Evolutionary conservation across 2,329 filamentous ascomycete genomes (phyloP).

Genomic region (Penicillium palitans): DNA sequence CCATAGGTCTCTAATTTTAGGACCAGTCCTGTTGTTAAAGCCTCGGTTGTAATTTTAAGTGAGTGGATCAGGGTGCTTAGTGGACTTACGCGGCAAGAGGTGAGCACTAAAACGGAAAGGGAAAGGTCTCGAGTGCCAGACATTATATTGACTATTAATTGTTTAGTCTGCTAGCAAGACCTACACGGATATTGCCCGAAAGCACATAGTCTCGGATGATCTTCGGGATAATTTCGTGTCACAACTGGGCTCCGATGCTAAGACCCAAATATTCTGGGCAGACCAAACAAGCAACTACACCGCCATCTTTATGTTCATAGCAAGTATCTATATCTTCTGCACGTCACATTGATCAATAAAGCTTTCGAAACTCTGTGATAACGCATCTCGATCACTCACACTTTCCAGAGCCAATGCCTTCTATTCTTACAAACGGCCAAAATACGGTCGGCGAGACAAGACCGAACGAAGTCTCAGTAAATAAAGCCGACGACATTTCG

Average conservation of each 20-base stretch:
- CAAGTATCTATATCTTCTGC: not conserved
- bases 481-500: not conserved
- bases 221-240: not conserved
- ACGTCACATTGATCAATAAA: not conserved
- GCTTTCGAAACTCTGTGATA: not conserved
- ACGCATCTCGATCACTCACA: not conserved
- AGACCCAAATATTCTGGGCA: not conserved
- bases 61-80: no score
- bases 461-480: not conserved
- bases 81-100: no score
- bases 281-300: not conserved
- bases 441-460: not conserved
- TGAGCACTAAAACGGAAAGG: no score
- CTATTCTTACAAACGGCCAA: not conserved
- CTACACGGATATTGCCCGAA: not conserved
- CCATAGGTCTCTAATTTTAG: no score
- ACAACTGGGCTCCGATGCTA: not conserved
- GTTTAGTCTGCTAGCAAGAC: not conserved
- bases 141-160: not conserved
- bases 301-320: not conserved
- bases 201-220: not conserved
- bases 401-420: not conserved
- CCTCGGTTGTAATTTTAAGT: no score
- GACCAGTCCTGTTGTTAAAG: no score
- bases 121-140: no score